These are phyloP conservation scores for Pinus albicaulis DNA, from an alignment of 75 land plant genomes.

Conservation along the genomic window DNA sequence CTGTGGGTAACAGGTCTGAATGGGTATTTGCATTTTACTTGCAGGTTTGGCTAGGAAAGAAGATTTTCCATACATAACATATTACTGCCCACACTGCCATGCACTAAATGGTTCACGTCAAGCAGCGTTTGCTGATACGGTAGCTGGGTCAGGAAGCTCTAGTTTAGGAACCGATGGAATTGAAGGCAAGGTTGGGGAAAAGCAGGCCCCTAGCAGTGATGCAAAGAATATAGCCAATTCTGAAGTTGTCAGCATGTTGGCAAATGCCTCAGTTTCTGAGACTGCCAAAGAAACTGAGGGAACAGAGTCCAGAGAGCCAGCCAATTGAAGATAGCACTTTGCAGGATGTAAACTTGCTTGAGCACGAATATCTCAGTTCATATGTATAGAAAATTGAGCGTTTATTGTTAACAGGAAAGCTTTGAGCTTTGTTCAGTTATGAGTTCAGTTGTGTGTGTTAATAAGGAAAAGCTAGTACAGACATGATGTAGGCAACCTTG, in stretches of 20 bases:
- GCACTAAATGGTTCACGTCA: slow-evolving; percentile 61
- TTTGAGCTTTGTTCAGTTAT: neutral
- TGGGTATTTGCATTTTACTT: neutral
- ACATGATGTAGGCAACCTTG: neutral
- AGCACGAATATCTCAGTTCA: neutral
- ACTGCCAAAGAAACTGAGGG: neutral
- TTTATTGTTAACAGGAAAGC: neutral
- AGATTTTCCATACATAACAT: slow-evolving; percentile 83
- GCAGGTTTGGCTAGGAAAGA: slow-evolving; percentile 94
- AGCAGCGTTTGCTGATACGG: slow-evolving; percentile 10
- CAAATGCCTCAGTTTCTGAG: neutral
- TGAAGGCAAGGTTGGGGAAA: neutral
- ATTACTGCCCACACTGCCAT: slow-evolving; percentile 92
- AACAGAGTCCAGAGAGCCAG: neutral
- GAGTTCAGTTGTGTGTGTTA: neutral
- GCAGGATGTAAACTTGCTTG: neutral
- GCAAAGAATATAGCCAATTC: neutral
- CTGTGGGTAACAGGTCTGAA: neutral
- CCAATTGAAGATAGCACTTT: neutral
- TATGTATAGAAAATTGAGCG: neutral
- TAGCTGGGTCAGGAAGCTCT: slow-evolving; percentile 1
- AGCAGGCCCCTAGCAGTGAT: neutral
- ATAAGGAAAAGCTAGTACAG: too few relatives aligned
- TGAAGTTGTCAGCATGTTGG: neutral
- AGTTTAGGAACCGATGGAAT: neutral